Base-by-base conservation (phyloP, 2,329 filamentous ascomycete genomes). In the Fusarium clavum region DNA sequence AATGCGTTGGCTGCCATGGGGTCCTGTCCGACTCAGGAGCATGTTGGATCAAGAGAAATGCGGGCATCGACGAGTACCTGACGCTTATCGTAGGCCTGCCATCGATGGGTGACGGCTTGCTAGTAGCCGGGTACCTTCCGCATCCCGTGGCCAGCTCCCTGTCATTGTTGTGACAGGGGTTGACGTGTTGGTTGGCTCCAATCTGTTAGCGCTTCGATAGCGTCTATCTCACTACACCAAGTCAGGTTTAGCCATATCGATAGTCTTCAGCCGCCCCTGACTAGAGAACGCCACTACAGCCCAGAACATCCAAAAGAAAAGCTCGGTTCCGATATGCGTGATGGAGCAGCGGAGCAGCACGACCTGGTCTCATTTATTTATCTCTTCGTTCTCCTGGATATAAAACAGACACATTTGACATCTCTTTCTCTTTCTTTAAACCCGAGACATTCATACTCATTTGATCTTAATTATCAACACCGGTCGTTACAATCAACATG, bases 171-270 rank as follows among this genome's bases (percentile, higher is more conserved):
- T n/a, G 3, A 16, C 51, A 43, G 51, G 25, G 25, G 25, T 13
- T 41, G 0, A 1, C 49, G 0, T 29, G 14, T 46, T 41, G 6
- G 32, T 20, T 41, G 24, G 18, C 10, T n/a, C 4, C 8, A 8
- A 30, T n/a, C 2, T 13, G 2, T 18, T 40, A 53, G 24, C 38
- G 25, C 3, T 5, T 13, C n/a, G 5, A 32, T 30, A 44, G 51
- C 25, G 51, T 11, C 14, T 1, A 32, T 2, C 25, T 44, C 12
- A n/a, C 20, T 43, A 3, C n/a, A 10, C 38, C 25, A 29, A 44
- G 24, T 44, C n/a, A 22, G 51, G 51, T 27, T 52, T 54, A 54
- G 38, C n/a, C 10, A 54, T 25, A 18, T 38, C 41, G 10, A 56
- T 56, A 56, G 53, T 56, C 41, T 13, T 27, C 29, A 7, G 9